Evolutionary conservation across 805 yeast genomes (phyloP).

Genomic region (Blastobotrys terrestris): DNA sequence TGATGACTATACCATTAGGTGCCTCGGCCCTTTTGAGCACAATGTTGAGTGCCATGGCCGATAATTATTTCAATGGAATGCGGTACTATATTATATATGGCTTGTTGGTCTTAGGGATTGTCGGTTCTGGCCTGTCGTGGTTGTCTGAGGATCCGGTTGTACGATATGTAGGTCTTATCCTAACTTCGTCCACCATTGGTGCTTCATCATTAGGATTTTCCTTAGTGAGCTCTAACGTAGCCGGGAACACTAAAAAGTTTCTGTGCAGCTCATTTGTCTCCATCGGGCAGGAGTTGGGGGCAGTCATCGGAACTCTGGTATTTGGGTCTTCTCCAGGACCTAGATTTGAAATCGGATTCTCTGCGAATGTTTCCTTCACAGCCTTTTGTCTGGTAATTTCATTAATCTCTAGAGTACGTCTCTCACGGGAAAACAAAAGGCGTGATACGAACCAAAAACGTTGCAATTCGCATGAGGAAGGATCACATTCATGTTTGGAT

Average conservation of each 20-base stretch:
- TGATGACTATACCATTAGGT: slow-evolving; percentile 42
- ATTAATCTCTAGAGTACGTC: not conserved
- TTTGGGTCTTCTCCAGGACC: slow-evolving; percentile 30
- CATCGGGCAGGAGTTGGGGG: slow-evolving; percentile 57
- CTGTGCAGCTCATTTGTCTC: slow-evolving; percentile 47
- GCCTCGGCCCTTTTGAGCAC: slow-evolving; percentile 23
- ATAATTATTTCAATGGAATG: slow-evolving; percentile 4
- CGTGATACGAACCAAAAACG: too few species aligned
- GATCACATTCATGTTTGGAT: too few species aligned
- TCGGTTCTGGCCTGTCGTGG: slow-evolving; percentile 12
- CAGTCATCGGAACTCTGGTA: slow-evolving; percentile 62
- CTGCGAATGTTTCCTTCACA: slow-evolving; percentile 1
- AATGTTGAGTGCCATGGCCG: slow-evolving; percentile 7
- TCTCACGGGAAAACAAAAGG: not conserved
- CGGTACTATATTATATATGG: slow-evolving; percentile 7
- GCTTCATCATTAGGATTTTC: slow-evolving; percentile 27
- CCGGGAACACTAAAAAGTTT: slow-evolving; percentile 51
- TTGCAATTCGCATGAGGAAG: too few species aligned
- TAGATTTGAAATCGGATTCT: slow-evolving; percentile 9
- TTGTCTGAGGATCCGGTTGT: slow-evolving; percentile 6
- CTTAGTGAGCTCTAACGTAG: slow-evolving; percentile 38
- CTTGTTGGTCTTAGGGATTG: slow-evolving; percentile 7
- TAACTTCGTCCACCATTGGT: slow-evolving; percentile 11
- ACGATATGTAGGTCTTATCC: slow-evolving; percentile 9
- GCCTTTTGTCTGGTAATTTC: not conserved